phyloP scores from a whole-genome alignment of 192 early-diverging fungal species.

The Coemansia sp. region DNA sequence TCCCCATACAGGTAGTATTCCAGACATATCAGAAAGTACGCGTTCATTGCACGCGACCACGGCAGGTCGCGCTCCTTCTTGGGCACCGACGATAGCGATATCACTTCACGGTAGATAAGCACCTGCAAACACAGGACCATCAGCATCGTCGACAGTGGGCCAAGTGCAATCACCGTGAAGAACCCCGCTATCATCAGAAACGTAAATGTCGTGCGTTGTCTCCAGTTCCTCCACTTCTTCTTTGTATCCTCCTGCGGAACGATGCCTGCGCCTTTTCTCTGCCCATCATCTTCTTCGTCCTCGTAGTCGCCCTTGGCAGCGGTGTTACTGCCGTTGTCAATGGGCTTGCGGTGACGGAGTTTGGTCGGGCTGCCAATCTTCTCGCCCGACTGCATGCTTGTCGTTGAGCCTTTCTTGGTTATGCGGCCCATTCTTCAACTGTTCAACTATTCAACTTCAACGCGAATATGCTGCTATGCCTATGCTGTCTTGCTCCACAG shows the following conservation, averaged over 20 bases:
- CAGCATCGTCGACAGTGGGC: constrained; percentile 83
- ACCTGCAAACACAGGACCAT: constrained; percentile 83
- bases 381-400: constrained; percentile 24
- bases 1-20: constrained; percentile 96
- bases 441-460: too few species aligned
- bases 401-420: constrained; percentile 35
- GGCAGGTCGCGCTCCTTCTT: constrained; percentile 82
- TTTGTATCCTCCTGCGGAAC: constrained; percentile 40
- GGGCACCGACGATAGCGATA: constrained; percentile 79
- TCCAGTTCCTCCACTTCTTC: constrained; percentile 76
- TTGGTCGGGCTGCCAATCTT: constrained; percentile 32
- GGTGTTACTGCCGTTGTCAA: constrained; percentile 1
- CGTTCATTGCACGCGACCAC: constrained; percentile 91
- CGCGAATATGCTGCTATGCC: too few species aligned
- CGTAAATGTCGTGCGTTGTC: constrained; percentile 80
- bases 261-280: constrained; percentile 14
- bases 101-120: constrained; percentile 91
- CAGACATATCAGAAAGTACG: constrained; percentile 87
- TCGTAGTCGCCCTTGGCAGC: background rate
- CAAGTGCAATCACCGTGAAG: constrained; percentile 69
- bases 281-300: background rate
- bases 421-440: constrained; percentile 9
- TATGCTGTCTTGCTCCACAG: too few species aligned
- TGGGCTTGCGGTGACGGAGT: constrained; percentile 41
- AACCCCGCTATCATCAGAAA: constrained; percentile 89